phyloP scores from a whole-genome alignment of 2,329 filamentous ascomycete species.

The Fusarium sp. region DNA sequence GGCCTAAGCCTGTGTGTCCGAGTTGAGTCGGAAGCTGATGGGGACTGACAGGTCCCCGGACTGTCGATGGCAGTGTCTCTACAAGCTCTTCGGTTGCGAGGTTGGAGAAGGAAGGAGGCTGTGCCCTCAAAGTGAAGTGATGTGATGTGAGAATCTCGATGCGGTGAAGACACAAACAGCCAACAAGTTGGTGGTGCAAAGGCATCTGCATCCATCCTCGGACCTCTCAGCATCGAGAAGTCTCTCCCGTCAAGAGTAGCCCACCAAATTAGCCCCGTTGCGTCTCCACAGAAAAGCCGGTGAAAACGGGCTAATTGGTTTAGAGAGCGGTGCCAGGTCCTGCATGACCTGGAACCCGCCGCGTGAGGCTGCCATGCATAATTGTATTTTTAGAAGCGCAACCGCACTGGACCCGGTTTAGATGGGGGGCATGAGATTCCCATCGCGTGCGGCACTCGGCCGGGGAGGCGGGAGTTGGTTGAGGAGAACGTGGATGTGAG shows the following conservation, averaged over 20 bases:
- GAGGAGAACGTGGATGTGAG: background rate
- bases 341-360: constrained; percentile 35
- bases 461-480: background rate
- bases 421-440: constrained; percentile 12
- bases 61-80: background rate
- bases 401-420: background rate
- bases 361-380: constrained; percentile 39
- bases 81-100: background rate
- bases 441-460: background rate
- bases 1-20: background rate
- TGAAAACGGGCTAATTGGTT: constrained; percentile 36
- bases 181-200: constrained; percentile 20
- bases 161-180: constrained; percentile 28
- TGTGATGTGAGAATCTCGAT: constrained; percentile 10
- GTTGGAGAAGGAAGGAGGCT: constrained; percentile 4
- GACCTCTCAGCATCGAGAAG: constrained; percentile 32
- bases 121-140: constrained; percentile 14
- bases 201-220: background rate
- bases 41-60: background rate
- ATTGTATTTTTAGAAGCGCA: constrained; percentile 38
- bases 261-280: constrained; percentile 39
- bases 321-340: background rate
- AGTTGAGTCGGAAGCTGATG: background rate
- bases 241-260: constrained; percentile 14
- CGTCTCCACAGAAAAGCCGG: constrained; percentile 17